Evolutionary conservation across 495 filamentous ascomycete genomes (phyloP), one percentile per base, ranked within the genome.

Genomic region (Hypoxylon lenormandii): DNA sequence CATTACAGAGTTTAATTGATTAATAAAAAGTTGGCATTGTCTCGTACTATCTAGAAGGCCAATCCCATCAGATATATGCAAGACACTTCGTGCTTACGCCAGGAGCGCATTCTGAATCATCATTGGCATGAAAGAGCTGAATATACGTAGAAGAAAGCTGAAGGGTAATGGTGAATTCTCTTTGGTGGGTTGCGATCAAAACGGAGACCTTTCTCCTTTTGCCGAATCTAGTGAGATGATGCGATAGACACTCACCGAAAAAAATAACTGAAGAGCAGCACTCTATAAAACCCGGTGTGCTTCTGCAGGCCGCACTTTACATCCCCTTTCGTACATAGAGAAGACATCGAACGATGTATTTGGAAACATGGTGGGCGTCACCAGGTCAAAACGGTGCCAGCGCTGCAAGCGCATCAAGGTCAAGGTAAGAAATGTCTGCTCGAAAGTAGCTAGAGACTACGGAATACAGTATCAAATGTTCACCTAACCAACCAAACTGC

Each of bases 331-430:
- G 49, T 64, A 54, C 30, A 40, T 16, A 40, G 4, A 30, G 7
- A 21, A 3, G 54, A 30, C 60, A 64, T 50, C 53, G 33, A 64
- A 51, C 33, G 10, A 55, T 11, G 33, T 40, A 1, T 8, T 48
- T 37, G 10, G 19, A 54, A 49, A 46, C 12, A 70, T 64, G 67
- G 67, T 64, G 3, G 60, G 67, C 51, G 67, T 70, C 2, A 23
- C 60, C 8, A 70, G 67, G 60, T 60, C 60, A 1, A 60, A 64
- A 45, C 54, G 56, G 16, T 65, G 60, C 45, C 48, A 57, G 28
- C 67, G 67, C 36, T 64, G 67, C 47, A 70, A 65, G 43, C 55
- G 67, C 23, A 60, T 64, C 43, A 70, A 70, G 42, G 19, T 60
- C 56, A 65, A 70, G 51, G 60, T 70, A 30, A 52, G 26, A 52